A percentile compares a stretch with the other conserved stretches of the same genome.
Conservation (phyloP, 176 grass and related monocot species). For the Hordeum marinum region DNA sequence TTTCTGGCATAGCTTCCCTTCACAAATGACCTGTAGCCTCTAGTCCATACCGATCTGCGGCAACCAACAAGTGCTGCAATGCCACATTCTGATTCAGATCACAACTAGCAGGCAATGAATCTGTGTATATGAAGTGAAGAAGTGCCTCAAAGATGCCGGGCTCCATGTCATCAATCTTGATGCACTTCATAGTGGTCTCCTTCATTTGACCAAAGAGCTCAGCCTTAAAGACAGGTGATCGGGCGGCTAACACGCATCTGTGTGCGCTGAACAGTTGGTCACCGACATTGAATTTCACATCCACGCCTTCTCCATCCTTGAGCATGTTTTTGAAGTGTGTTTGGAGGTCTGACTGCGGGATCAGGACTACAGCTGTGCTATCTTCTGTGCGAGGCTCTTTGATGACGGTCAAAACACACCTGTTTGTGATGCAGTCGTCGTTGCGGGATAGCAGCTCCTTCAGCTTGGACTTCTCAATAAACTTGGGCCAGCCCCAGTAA, state of each 20-base stretch:
- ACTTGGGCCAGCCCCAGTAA: background rate
- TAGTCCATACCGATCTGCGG: background rate
- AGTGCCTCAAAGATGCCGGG: background rate
- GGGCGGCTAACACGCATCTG: background rate
- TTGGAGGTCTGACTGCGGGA: background rate
- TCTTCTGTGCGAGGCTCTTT: background rate
- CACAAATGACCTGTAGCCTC: background rate
- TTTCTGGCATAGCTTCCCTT: background rate
- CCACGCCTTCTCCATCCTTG: background rate
- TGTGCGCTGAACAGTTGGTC: background rate
- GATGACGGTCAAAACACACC: background rate
- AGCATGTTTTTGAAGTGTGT: background rate
- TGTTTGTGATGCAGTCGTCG: background rate
- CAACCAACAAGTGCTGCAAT: background rate
- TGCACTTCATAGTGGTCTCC: background rate
- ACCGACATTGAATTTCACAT: background rate
- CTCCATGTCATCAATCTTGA: background rate
- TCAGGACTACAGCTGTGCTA: background rate
- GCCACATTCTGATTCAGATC: background rate
- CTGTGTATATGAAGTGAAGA: background rate
- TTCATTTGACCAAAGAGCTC: background rate
- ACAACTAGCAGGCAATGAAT: background rate
- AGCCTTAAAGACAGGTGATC: background rate
- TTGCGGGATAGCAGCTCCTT: background rate
- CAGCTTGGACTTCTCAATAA: background rate